phyloP scores from a whole-genome alignment of 306 rosid genomes.

The Vachellia pachyceras region DNA sequence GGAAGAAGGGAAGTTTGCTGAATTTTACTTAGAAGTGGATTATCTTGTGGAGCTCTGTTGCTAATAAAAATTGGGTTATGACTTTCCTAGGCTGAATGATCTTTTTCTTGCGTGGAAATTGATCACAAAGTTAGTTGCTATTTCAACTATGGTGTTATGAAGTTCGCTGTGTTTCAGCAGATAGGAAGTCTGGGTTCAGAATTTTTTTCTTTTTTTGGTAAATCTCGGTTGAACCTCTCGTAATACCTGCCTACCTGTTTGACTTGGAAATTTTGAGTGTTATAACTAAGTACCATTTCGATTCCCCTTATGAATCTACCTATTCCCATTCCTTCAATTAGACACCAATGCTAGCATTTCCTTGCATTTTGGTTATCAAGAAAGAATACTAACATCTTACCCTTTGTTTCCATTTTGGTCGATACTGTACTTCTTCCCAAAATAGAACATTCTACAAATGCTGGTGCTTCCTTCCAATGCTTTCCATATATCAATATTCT shows the following conservation, averaged over 20 bases:
- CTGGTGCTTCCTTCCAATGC: constrained; percentile 40
- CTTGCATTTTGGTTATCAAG: background rate
- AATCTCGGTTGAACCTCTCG: background rate
- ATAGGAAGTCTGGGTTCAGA: background rate
- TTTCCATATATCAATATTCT: constrained; percentile 32
- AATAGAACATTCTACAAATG: constrained; percentile 4
- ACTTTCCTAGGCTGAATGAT: background rate
- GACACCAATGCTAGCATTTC: background rate
- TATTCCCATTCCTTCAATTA: background rate
- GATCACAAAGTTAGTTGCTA: too few relatives aligned
- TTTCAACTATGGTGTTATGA: background rate
- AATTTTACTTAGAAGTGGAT: background rate
- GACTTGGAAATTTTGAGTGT: background rate
- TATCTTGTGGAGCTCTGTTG: background rate
- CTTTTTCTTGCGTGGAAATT: too few relatives aligned
- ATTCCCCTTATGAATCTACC: background rate
- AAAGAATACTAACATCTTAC: background rate
- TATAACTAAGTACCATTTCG: background rate
- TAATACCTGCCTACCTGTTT: background rate
- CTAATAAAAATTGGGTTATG: background rate
- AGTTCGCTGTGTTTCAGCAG: background rate
- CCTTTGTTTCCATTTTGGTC: background rate
- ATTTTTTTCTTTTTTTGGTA: background rate
- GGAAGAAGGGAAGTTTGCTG: background rate
- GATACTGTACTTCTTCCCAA: background rate